Percentiles rank a stretch among this genome's conserved stretches.
Evolutionary conservation across 1,284 basidiomycete species (phyloP).

Genomic region (Chalciporus piperatoides): DNA sequence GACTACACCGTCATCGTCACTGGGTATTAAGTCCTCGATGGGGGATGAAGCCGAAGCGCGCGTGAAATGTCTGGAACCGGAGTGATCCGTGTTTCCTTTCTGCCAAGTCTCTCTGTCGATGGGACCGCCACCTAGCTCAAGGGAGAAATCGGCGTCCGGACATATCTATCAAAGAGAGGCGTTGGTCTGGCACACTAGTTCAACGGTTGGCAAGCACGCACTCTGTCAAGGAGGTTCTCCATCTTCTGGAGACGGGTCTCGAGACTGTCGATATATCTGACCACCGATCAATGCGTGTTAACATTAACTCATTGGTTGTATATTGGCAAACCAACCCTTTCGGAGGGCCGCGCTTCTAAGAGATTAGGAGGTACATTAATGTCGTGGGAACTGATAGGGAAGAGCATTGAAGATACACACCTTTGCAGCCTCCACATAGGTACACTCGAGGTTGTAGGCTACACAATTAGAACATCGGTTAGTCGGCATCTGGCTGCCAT

Average conservation of each 20-base stretch:
- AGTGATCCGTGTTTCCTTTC: conserved; percentile 28
- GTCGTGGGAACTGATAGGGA: neutral
- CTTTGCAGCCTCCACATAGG: conserved; percentile 72
- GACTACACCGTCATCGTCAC: conserved; percentile 35
- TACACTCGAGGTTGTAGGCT: conserved; percentile 73
- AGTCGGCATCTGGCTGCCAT: conserved; percentile 61
- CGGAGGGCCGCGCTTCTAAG: conserved; percentile 76
- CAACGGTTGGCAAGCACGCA: conserved; percentile 22
- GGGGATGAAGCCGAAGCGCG: conserved; percentile 11
- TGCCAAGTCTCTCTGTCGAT: conserved; percentile 37
- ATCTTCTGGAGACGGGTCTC: conserved; percentile 70
- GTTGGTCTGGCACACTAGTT: neutral
- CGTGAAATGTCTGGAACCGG: conserved; percentile 14
- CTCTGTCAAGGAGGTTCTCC: conserved; percentile 60
- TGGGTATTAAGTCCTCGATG: conserved; percentile 29
- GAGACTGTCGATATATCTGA: conserved; percentile 69
- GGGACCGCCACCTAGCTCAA: conserved; percentile 40
- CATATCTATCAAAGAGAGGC: conserved; percentile 37
- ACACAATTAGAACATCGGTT: conserved; percentile 78
- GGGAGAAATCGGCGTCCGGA: conserved; percentile 48
- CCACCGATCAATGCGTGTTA: neutral
- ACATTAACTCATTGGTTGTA: neutral
- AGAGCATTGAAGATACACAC: conserved; percentile 35
- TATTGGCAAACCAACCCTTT: conserved; percentile 55
- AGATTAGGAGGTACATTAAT: neutral